These are phyloP conservation scores for Rhodofomes roseus DNA, from an alignment of 1,284 basidiomycete genomes.

Conservation along the genomic window DNA sequence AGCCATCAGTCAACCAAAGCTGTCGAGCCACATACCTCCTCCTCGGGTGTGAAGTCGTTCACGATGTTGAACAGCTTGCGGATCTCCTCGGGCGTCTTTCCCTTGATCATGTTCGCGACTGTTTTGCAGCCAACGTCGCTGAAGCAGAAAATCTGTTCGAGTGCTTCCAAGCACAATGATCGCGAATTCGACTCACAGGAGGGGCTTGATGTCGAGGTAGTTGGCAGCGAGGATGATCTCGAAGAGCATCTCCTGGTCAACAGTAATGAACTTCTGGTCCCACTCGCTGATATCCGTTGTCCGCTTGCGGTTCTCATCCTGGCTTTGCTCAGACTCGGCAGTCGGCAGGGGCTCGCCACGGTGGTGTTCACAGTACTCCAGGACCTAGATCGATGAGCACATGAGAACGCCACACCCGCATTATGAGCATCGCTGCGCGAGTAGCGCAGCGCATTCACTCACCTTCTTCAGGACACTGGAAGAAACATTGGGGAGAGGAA, in stretches of 20 bases:
- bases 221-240: conserved; percentile 99
- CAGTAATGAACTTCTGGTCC: conserved; percentile 98
- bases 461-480: conserved; percentile 97
- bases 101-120: conserved; percentile 99
- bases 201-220: conserved; percentile 99
- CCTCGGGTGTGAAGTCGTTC: conserved; percentile 98
- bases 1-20: not conserved
- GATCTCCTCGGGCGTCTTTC: conserved; percentile 95
- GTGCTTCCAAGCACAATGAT: not conserved
- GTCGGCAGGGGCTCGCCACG: conserved; percentile 93
- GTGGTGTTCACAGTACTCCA: conserved; percentile 99
- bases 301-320: conserved; percentile 95
- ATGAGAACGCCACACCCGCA: conserved; percentile 6
- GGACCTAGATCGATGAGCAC: conserved; percentile 54
- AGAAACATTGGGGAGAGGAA: conserved; percentile 96
- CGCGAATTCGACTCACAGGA: conserved; percentile 64
- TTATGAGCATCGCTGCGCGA: not conserved
- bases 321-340: conserved; percentile 72
- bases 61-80: conserved; percentile 97
- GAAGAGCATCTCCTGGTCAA: conserved; percentile 97
- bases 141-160: conserved; percentile 4
- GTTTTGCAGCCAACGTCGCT: conserved; percentile 99
- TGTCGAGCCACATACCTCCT: conserved; percentile 64
- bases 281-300: conserved; percentile 98
- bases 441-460: conserved; percentile 10